phyloP scores from a whole-genome alignment of 495 filamentous ascomycete species.

The Talaromyces stipitatus region DNA sequence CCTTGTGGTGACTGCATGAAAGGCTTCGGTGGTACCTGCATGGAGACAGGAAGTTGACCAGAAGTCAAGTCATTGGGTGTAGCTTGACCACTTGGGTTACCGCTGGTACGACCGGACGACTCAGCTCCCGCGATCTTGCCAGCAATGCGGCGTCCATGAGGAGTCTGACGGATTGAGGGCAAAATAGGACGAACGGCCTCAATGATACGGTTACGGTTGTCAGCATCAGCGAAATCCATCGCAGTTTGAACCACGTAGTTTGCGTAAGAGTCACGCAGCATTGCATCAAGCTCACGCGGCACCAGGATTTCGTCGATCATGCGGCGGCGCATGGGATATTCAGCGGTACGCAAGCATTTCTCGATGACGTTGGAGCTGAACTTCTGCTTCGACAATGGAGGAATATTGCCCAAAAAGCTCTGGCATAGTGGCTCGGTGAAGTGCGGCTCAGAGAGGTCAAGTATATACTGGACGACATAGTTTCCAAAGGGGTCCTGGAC shows the following conservation, averaged over 20 bases:
- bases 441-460: slow-evolving; percentile 73
- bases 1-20: slow-evolving; percentile 22
- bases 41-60: slow-evolving; percentile 23
- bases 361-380: slow-evolving; percentile 99
- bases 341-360: slow-evolving; percentile 84
- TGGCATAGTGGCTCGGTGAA: slow-evolving; percentile 82
- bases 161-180: slow-evolving; percentile 73
- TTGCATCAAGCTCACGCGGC: slow-evolving; percentile 69
- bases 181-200: slow-evolving; percentile 79
- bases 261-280: slow-evolving; percentile 84
- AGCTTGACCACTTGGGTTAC: slow-evolving; percentile 26
- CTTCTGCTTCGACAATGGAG: slow-evolving; percentile 84
- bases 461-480: slow-evolving; percentile 97
- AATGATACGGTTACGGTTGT: slow-evolving; percentile 63
- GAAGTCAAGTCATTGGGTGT: slow-evolving; percentile 32
- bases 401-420: slow-evolving; percentile 66
- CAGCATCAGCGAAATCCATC: slow-evolving; percentile 70
- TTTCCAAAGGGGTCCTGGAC: slow-evolving; percentile 98
- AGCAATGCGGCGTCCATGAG: slow-evolving; percentile 86
- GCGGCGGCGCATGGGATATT: slow-evolving; percentile 58
- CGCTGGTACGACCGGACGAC: slow-evolving; percentile 25
- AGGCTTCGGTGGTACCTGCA: slow-evolving; percentile 23
- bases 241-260: slow-evolving; percentile 99
- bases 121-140: slow-evolving; percentile 61
- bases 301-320: slow-evolving; percentile 78